phyloP scores from a whole-genome alignment of 2,329 filamentous ascomycete genomes.

The Harringtonia aguacate region DNA sequence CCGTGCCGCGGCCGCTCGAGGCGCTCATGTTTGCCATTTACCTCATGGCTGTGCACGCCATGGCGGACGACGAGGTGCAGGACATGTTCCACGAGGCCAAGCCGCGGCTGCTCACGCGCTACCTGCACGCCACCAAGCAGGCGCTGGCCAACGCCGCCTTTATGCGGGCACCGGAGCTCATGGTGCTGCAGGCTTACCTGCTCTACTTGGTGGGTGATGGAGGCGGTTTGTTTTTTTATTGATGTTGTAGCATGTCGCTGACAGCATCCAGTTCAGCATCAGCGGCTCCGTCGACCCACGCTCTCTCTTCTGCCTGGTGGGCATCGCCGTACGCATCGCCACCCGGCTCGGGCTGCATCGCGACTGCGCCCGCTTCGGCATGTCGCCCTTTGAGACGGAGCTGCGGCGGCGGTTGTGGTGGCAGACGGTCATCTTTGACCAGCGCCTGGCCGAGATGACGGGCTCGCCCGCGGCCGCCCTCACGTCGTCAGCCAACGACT shows the following conservation, averaged over 20 bases:
- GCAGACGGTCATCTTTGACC: slow-evolving; percentile 43
- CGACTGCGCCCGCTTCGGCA: slow-evolving; percentile 34
- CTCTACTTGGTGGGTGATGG: slow-evolving; percentile 57
- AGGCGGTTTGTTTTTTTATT: slow-evolving; percentile 23
- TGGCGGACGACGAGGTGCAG: slow-evolving; percentile 42
- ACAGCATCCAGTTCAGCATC: slow-evolving; percentile 37
- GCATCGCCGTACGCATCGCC: slow-evolving; percentile 48
- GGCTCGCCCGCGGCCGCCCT: slow-evolving; percentile 33
- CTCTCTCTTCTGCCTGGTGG: slow-evolving; percentile 50
- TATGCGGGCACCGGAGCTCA: slow-evolving; percentile 53
- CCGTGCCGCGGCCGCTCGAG: slow-evolving; percentile 46
- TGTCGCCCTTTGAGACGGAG: slow-evolving; percentile 46
- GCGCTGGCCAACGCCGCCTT: slow-evolving; percentile 57
- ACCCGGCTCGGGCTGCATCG: slow-evolving; percentile 39
- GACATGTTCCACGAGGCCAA: slow-evolving; percentile 43
- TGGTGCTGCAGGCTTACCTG: slow-evolving; percentile 56
- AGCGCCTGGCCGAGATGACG: slow-evolving; percentile 40
- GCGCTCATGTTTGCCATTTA: slow-evolving; percentile 60
- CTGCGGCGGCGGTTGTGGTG: slow-evolving; percentile 49
- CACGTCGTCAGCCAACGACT: slow-evolving; percentile 28
- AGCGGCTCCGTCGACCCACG: slow-evolving; percentile 49
- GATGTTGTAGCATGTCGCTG: slow-evolving; percentile 14
- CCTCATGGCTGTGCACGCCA: slow-evolving; percentile 44
- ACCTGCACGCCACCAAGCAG: slow-evolving; percentile 49
- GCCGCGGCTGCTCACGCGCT: slow-evolving; percentile 36